Evolutionary conservation across 192 early-diverging fungal species (phyloP).

Genomic region (Coemansia sp.): DNA sequence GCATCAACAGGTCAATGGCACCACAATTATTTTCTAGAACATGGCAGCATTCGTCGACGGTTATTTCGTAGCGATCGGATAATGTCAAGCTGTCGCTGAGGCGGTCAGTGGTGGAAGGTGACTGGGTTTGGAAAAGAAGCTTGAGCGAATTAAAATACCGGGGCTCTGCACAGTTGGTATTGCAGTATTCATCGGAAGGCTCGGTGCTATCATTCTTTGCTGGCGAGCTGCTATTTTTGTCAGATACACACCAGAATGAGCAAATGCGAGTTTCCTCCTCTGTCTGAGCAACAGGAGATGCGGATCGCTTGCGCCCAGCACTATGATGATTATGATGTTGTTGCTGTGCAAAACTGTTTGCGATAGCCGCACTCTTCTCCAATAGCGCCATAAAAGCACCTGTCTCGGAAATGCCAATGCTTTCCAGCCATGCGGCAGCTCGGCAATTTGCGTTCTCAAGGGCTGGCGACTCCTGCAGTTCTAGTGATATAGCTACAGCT

Average conservation of each 20-base stretch:
- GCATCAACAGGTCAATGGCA: slow-evolving; percentile 31
- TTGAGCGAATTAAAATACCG: slow-evolving; percentile 11
- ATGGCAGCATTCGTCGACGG: slow-evolving; percentile 10
- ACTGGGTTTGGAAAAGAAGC: not conserved
- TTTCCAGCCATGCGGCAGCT: slow-evolving; percentile 12
- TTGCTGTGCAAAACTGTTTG: slow-evolving; percentile 1
- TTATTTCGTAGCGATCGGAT: not conserved
- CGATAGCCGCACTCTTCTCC: slow-evolving; percentile 1
- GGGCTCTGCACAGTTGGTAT: not conserved
- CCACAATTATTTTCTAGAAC: slow-evolving; percentile 18
- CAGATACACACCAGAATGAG: not conserved
- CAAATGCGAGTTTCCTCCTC: not conserved
- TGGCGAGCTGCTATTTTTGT: not conserved
- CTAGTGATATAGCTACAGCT: not conserved
- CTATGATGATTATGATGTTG: not conserved
- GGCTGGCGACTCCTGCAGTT: slow-evolving; percentile 17
- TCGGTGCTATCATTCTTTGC: not conserved
- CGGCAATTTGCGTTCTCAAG: slow-evolving; percentile 6
- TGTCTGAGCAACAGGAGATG: not conserved
- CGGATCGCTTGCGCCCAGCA: not conserved
- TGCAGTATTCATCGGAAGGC: not conserved
- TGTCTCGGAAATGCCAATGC: not conserved
- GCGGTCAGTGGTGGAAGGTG: not conserved
- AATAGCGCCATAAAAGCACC: not conserved
- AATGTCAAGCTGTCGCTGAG: not conserved